Percentiles rank a stretch among this genome's conserved stretches.
Conservation (phyloP, 495 filamentous ascomycete genomes). For the Pseudevernia furfuracea region DNA sequence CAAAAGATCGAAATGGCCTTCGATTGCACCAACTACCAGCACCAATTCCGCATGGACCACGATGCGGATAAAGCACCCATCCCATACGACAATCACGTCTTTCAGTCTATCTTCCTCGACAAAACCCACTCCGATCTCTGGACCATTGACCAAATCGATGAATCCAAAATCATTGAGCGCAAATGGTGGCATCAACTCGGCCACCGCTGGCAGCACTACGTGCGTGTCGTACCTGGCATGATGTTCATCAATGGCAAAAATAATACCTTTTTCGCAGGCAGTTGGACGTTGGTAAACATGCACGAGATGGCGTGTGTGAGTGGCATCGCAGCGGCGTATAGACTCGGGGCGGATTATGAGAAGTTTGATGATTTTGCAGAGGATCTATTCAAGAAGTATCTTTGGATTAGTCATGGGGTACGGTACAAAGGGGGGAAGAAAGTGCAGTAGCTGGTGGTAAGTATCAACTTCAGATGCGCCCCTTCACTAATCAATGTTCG, state of each 20-base stretch:
- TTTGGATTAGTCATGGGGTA: constrained; percentile 45
- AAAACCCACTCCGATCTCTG: constrained; percentile 55
- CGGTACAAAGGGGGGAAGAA: constrained; percentile 39
- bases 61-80: constrained; percentile 34
- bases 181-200: constrained; percentile 88
- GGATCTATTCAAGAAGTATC: constrained; percentile 49
- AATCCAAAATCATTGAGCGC: constrained; percentile 57
- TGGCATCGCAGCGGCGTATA: constrained; percentile 69
- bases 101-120: constrained; percentile 79
- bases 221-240: constrained; percentile 68
- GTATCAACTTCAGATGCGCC: neutral
- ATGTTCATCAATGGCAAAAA: constrained; percentile 71
- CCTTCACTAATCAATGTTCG: neutral
- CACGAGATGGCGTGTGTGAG: constrained; percentile 74
- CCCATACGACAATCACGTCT: constrained; percentile 57
- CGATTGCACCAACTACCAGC: constrained; percentile 78
- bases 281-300: constrained; percentile 81
- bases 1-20: constrained; percentile 80
- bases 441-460: neutral
- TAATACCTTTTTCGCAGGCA: constrained; percentile 59
- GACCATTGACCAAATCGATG: constrained; percentile 64
- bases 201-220: constrained; percentile 74
- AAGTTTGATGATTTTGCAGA: constrained; percentile 56
- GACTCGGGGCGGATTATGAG: constrained; percentile 68
- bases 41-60: constrained; percentile 59